These are phyloP conservation scores for Mediolabrus comicus DNA, from an alignment of 108 stramenopile genomes.

Conservation along the genomic window DNA sequence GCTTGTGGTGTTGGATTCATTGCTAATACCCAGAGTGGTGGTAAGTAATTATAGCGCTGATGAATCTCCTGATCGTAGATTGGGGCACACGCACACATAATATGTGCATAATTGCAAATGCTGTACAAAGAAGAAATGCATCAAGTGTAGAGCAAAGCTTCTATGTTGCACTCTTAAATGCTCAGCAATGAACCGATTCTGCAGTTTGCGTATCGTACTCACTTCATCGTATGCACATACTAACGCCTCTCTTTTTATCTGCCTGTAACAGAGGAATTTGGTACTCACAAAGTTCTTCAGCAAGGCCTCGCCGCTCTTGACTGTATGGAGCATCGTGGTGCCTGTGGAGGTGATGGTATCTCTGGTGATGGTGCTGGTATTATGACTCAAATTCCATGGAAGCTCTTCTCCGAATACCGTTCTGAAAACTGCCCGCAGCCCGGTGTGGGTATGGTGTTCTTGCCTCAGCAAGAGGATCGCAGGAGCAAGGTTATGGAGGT, in stretches of 20 bases:
- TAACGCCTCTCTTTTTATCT: neutral
- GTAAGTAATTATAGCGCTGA: slow-evolving; percentile 34
- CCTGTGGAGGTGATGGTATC: slow-evolving; percentile 81
- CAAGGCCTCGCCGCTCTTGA: slow-evolving; percentile 76
- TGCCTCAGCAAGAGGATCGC: slow-evolving; percentile 80
- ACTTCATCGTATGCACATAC: neutral
- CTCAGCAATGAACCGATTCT: too few relatives aligned
- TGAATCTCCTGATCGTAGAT: neutral
- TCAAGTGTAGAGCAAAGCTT: neutral
- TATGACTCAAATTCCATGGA: slow-evolving; percentile 96
- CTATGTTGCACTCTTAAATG: too few relatives aligned
- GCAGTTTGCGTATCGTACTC: neutral
- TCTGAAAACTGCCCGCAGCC: slow-evolving; percentile 70
- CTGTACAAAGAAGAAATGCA: neutral
- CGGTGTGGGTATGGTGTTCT: slow-evolving; percentile 92
- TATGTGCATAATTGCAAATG: neutral
- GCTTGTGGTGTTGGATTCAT: slow-evolving; percentile 98
- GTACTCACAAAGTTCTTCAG: slow-evolving; percentile 72
- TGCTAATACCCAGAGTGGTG: slow-evolving; percentile 74
- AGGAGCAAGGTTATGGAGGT: slow-evolving; percentile 67
- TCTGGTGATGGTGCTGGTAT: slow-evolving; percentile 95
- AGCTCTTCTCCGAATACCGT: slow-evolving; percentile 71
- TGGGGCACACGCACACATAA: too few relatives aligned
- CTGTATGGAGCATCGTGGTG: slow-evolving; percentile 90
- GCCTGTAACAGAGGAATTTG: slow-evolving; percentile 54